Evolutionary conservation across 2,329 filamentous ascomycete genomes (phyloP).

Genomic region (Thielaviopsis musarum): DNA sequence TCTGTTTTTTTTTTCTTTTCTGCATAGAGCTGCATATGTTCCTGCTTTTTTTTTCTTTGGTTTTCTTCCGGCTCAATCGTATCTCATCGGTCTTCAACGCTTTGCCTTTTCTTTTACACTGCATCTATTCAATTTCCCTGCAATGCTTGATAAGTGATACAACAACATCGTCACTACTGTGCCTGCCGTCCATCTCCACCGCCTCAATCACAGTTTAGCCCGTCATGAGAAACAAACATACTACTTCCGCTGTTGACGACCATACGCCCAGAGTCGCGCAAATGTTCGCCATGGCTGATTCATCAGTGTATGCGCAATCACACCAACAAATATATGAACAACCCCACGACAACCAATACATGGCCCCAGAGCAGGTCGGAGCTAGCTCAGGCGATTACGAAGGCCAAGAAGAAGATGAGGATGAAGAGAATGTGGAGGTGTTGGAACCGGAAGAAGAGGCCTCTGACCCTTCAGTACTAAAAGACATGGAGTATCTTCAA

Average conservation of each 20-base stretch:
- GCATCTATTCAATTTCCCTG: background rate
- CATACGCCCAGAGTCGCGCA: conserved; percentile 7
- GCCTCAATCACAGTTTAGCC: background rate
- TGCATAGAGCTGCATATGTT: background rate
- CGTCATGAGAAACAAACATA: background rate
- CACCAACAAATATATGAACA: conserved; percentile 3
- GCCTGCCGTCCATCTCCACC: background rate
- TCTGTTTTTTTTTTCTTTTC: background rate
- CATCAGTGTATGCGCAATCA: conserved; percentile 4
- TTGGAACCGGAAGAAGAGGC: conserved; percentile 40
- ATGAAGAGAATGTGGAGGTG: conserved; percentile 27
- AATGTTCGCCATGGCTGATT: conserved; percentile 10
- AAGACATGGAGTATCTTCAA: conserved; percentile 79
- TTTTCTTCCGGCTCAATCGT: background rate
- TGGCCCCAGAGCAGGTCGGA: conserved; percentile 25
- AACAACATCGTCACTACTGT: background rate
- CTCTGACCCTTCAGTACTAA: conserved; percentile 51
- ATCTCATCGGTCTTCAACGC: background rate
- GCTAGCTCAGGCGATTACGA: conserved; percentile 24
- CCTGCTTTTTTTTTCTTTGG: too few species aligned
- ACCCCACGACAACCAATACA: conserved; percentile 26
- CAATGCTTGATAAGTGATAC: background rate
- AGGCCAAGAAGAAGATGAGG: conserved; percentile 21
- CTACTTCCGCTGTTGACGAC: background rate
- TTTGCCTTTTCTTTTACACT: background rate